These are phyloP conservation scores for Sclerotinia spermophila DNA, from an alignment of 2,329 filamentous ascomycete species.

Conservation along the genomic window DNA sequence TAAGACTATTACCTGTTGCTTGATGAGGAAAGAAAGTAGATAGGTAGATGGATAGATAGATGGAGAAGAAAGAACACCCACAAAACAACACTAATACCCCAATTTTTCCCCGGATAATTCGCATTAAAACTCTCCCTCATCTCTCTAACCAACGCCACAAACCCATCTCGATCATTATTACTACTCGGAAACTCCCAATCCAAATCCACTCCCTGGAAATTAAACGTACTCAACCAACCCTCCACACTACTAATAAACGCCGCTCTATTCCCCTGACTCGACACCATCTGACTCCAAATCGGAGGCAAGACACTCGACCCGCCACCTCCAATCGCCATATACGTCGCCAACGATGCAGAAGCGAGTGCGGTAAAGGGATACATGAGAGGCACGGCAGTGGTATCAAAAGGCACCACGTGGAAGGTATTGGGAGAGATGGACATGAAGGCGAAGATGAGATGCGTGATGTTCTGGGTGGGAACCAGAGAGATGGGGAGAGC, in stretches of 20 bases:
- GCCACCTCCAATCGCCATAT: conserved; percentile 42
- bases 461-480: conserved; percentile 34
- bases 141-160: conserved; percentile 34
- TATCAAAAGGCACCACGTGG: conserved; percentile 32
- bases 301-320: conserved; percentile 24
- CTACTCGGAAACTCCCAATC: conserved; percentile 47
- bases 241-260: conserved; percentile 40
- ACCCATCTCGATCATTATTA: conserved; percentile 40
- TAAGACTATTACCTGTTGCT: no score
- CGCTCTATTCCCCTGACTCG: conserved; percentile 30
- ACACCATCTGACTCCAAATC: conserved; percentile 36
- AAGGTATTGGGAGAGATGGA: conserved; percentile 41
- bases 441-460: conserved; percentile 43
- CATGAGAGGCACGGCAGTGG: conserved; percentile 25
- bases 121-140: conserved; percentile 36
- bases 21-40: no score
- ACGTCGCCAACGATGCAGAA: conserved; percentile 34
- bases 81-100: conserved; percentile 43
- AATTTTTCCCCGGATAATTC: conserved; percentile 30
- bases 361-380: conserved; percentile 38
- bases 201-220: conserved; percentile 44
- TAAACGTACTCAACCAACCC: conserved; percentile 38
- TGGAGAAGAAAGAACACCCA: conserved; percentile 11
- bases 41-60: background rate
- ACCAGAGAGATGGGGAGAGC: conserved; percentile 37